phyloP scores from a whole-genome alignment of 495 filamentous ascomycete genomes.

The Daldinia childiae region DNA sequence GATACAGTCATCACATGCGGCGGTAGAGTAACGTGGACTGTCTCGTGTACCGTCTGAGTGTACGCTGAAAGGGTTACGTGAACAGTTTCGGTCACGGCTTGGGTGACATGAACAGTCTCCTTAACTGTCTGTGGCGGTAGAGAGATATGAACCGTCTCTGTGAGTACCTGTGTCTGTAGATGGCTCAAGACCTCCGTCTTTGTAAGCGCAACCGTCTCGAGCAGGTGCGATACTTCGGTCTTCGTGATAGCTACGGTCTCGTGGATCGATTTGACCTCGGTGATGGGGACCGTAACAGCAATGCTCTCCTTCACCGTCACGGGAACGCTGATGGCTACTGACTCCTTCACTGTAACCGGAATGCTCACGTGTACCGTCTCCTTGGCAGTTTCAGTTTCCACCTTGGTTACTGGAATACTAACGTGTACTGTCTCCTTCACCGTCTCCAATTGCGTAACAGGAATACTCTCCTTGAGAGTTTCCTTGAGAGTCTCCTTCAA shows the following conservation, averaged over 20 bases:
- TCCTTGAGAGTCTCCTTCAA: slow-evolving; percentile 17
- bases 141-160: slow-evolving; percentile 24
- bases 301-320: slow-evolving; percentile 20
- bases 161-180: slow-evolving; percentile 17
- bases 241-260: slow-evolving; percentile 24
- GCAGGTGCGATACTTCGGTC: slow-evolving; percentile 22
- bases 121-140: slow-evolving; percentile 23
- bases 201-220: slow-evolving; percentile 20
- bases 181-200: slow-evolving; percentile 31
- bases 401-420: slow-evolving; percentile 17
- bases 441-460: slow-evolving; percentile 5
- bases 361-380: slow-evolving; percentile 22
- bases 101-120: slow-evolving; percentile 26
- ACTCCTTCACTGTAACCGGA: slow-evolving; percentile 26
- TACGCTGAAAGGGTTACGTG: slow-evolving; percentile 20
- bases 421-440: slow-evolving; percentile 16
- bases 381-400: slow-evolving; percentile 19
- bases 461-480: slow-evolving; percentile 18
- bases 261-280: slow-evolving; percentile 14
- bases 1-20: slow-evolving; percentile 25
- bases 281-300: slow-evolving; percentile 11
- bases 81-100: slow-evolving; percentile 22
- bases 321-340: slow-evolving; percentile 13
- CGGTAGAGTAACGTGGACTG: slow-evolving; percentile 27
- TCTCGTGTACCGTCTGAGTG: slow-evolving; percentile 11